Evolutionary conservation across 2,329 filamentous ascomycete species (phyloP).

Genomic region (Pseudogymnoascus sp.): DNA sequence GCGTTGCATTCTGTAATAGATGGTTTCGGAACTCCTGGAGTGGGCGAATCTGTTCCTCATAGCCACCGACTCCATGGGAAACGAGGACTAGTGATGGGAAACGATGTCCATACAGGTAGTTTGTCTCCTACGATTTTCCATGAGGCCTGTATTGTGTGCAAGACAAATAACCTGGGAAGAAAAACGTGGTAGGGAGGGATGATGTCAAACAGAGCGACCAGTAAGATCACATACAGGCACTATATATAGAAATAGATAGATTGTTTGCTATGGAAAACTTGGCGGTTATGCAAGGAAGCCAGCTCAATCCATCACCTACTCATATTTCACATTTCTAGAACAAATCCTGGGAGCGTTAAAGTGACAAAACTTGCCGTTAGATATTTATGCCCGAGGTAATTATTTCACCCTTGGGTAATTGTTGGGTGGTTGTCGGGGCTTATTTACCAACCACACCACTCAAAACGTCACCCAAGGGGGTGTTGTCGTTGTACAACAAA

Average conservation of each 20-base stretch:
- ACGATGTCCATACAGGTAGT: not conserved
- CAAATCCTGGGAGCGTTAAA: not conserved
- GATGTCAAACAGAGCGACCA: conserved; percentile 1
- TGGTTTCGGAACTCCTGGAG: not conserved
- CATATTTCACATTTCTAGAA: not conserved
- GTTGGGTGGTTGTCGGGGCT: not conserved
- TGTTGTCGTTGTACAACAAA: conserved; percentile 2
- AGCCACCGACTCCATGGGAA: not conserved
- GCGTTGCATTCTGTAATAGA: conserved; percentile 7
- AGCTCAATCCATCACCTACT: conserved; percentile 6
- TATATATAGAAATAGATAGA: conserved; percentile 8
- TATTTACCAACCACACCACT: not conserved
- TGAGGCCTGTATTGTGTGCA: conserved; percentile 6
- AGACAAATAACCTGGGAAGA: not conserved
- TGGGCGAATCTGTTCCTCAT: not conserved
- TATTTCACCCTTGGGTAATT: not conserved
- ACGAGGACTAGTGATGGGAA: not conserved
- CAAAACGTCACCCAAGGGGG: not conserved
- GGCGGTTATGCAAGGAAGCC: conserved; percentile 2
- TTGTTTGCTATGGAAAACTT: conserved; percentile 3
- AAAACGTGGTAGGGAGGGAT: conserved; percentile 1
- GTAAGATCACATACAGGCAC: conserved; percentile 1
- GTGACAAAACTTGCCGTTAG: not conserved
- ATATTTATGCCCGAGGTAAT: not conserved
- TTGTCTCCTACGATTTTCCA: not conserved